phyloP scores from a whole-genome alignment of 106 monocot species.

The Vanilla planifolia region DNA sequence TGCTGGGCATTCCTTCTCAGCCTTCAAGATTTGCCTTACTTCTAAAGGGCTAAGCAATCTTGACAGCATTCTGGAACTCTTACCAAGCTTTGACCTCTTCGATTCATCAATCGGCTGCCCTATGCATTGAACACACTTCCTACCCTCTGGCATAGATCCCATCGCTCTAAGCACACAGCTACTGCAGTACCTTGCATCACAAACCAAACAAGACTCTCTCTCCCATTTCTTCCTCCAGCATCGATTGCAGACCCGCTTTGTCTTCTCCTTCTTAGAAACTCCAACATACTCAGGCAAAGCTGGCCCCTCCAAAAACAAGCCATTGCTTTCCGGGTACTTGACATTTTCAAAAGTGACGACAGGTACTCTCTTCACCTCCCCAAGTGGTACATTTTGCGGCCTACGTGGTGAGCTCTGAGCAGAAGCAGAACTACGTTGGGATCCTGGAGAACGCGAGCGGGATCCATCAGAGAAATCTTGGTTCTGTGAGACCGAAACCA shows the following conservation, averaged over 20 bases:
- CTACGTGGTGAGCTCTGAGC: conserved; percentile 10
- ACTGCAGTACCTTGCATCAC: conserved; percentile 67
- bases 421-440: not conserved
- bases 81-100: conserved; percentile 63
- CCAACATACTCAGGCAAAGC: conserved; percentile 19
- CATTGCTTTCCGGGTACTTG: conserved; percentile 5
- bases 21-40: conserved; percentile 82
- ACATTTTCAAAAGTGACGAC: conserved; percentile 13
- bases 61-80: conserved; percentile 49
- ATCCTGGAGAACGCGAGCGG: conserved; percentile 2
- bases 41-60: conserved; percentile 61
- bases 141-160: conserved; percentile 94
- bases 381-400: not conserved
- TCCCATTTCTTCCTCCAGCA: conserved; percentile 93
- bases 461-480: conserved; percentile 14
- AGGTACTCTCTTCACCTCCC: conserved; percentile 12
- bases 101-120: conserved; percentile 67
- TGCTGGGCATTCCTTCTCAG: conserved; percentile 78
- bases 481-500: conserved; percentile 11
- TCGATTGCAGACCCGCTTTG: conserved; percentile 43
- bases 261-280: conserved; percentile 31
- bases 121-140: conserved; percentile 83
- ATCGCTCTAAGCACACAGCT: conserved; percentile 76
- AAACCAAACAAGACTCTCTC: conserved; percentile 68
- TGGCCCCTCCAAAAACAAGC: conserved; percentile 5